Evolutionary conservation across 2,329 filamentous ascomycete genomes (phyloP), one percentile per base, ranked within the genome.

Genomic region (Tolypocladium ophioglossoides): DNA sequence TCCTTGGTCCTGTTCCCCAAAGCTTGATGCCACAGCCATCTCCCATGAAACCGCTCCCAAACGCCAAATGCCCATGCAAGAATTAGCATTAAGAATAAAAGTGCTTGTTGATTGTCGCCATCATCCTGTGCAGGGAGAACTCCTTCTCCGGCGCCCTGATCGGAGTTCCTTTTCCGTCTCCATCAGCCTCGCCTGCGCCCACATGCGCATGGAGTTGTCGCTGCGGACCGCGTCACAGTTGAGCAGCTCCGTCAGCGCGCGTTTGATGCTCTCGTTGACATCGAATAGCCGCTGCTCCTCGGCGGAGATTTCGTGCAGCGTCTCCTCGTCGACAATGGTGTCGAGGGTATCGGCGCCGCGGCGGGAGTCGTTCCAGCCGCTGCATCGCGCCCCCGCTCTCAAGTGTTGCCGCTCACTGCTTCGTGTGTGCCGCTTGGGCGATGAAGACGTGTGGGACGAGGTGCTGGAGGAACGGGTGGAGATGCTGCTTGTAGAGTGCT

Each of bases 261-360:
- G 74, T 70, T 84, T 84, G 70, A 84, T 80, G 60, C 77, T 75
- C 66, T 83, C 79, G 66, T 81, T 82, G 66, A 83, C 76, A 57
- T 77, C 72, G 51, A 72, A 79, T 12, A 83, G 72, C 56, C 74
- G 77, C 58, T 76, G 73, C 63, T 82, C 78, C 62, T 79, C 77
- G 20, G 70, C 69, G 0, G 74, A 77, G 58, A 82, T 74, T 61
- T 77, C 75, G 56, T 70, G 70, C 24, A 78, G 63, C 8, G 74
- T 73, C 52, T 74, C 69, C 61, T 77, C 76, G 61, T 79, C 75
- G 24, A 72, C 63, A 35, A 76, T 74, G 27, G 72, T 74, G 53
- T 64, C 66, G n/a, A 73, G 67, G 3, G 55, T 27, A 46, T 64
- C 66, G 52, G 62, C 59, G 48, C 57, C 53, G 14, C 57, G 56